phyloP scores from a whole-genome alignment of 768 basidiomycete genomes.

The Mycena venus region DNA sequence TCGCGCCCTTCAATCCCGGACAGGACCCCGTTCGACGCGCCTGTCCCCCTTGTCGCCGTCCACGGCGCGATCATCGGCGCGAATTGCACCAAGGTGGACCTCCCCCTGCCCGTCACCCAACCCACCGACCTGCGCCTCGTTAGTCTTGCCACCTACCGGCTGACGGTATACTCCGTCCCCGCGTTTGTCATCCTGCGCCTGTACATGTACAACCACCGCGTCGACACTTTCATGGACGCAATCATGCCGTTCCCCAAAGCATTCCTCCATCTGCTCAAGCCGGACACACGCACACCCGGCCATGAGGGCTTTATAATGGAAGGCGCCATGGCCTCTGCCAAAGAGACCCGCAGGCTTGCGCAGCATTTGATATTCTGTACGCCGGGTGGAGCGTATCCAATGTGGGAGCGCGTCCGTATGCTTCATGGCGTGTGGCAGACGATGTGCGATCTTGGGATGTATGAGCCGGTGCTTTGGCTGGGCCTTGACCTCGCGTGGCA shows the following conservation, averaged over 20 bases:
- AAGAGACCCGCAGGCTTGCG: constrained; percentile 12
- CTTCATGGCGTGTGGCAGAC: constrained; percentile 63
- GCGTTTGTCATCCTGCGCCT: constrained; percentile 59
- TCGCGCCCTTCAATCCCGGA: background rate
- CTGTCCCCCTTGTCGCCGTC: constrained; percentile 44
- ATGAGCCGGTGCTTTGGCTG: constrained; percentile 59
- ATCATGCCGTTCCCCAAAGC: constrained; percentile 5
- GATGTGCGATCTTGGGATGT: constrained; percentile 58
- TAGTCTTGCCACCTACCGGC: constrained; percentile 58
- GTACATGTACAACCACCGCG: constrained; percentile 62
- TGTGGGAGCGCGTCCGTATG: constrained; percentile 44
- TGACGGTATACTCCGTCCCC: constrained; percentile 59
- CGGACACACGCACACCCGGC: background rate
- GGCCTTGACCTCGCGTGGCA: constrained; percentile 65
- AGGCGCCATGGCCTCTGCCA: background rate
- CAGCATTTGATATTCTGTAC: constrained; percentile 9
- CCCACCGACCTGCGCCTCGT: constrained; percentile 29
- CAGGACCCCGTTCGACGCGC: background rate
- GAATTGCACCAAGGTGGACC: constrained; percentile 48
- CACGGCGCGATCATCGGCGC: constrained; percentile 56
- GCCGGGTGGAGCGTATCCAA: constrained; percentile 33
- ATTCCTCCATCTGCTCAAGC: background rate
- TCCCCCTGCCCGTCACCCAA: constrained; percentile 25
- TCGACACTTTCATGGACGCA: constrained; percentile 36
- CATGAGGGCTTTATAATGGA: background rate